These are phyloP conservation scores for Diplogelasinospora grovesii DNA, from an alignment of 495 filamentous ascomycete species.

Conservation along the genomic window DNA sequence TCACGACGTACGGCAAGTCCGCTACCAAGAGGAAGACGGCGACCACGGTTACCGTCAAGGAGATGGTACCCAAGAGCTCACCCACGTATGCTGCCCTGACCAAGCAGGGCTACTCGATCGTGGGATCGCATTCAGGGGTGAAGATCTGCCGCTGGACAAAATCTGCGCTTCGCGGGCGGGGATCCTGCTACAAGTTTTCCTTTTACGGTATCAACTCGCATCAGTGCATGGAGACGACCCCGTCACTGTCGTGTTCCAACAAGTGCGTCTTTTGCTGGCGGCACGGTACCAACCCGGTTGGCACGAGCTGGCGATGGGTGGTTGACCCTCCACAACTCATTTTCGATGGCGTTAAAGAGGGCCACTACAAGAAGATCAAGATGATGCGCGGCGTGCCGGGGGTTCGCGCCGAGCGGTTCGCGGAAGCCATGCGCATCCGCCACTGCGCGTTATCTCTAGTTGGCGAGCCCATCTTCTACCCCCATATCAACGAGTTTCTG, in stretches of 20 bases:
- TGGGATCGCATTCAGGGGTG: slow-evolving; percentile 91
- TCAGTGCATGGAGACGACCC: slow-evolving; percentile 95
- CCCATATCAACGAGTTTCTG: slow-evolving; percentile 88
- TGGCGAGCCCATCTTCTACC: slow-evolving; percentile 96
- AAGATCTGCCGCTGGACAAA: slow-evolving; percentile 99
- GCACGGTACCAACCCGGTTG: slow-evolving; percentile 93
- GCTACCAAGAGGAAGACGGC: slow-evolving; percentile 40
- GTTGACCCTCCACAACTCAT: slow-evolving; percentile 85
- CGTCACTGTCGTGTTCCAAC: slow-evolving; percentile 90
- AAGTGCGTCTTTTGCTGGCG: slow-evolving; percentile 99
- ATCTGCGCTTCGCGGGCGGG: slow-evolving; percentile 88
- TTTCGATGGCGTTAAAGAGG: slow-evolving; percentile 80
- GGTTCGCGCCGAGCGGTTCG: slow-evolving; percentile 83
- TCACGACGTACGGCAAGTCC: slow-evolving; percentile 58
- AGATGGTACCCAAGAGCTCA: slow-evolving; percentile 88
- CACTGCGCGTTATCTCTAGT: slow-evolving; percentile 90
- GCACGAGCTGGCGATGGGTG: slow-evolving; percentile 93
- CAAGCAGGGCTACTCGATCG: slow-evolving; percentile 93
- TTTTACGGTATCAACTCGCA: slow-evolving; percentile 96
- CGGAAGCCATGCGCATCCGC: slow-evolving; percentile 84
- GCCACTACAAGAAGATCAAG: slow-evolving; percentile 95
- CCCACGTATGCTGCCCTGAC: slow-evolving; percentile 83
- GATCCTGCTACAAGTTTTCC: slow-evolving; percentile 93
- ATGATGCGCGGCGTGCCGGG: slow-evolving; percentile 92
- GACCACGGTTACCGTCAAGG: slow-evolving; percentile 51